Base-by-base conservation (phyloP, 2,329 filamentous ascomycete genomes). In the Coleophoma cylindrospora region DNA sequence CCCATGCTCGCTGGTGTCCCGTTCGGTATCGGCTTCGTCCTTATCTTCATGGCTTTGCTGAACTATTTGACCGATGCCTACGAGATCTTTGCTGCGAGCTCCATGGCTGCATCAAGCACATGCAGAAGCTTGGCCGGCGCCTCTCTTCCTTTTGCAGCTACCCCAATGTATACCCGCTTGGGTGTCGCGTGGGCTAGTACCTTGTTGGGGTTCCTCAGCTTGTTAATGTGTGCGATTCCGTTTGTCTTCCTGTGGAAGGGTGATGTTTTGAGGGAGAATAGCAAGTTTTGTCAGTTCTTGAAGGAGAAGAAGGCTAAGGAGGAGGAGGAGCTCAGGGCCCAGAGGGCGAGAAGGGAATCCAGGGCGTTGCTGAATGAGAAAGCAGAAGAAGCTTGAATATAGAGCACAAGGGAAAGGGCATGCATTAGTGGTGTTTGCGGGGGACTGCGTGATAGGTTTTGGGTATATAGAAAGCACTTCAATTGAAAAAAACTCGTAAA, bases 1-100 rank as follows among this genome's bases (percentile, higher is more conserved):
- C 75, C 77, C 5, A 78, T 76, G 49, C 70, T 81, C 7, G 79
- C 79, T 51, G 79, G 81, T 57, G 71, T 73, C 22, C 67, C 81
- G 41, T 82, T 80, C 63, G 74, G 73, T 34, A 73, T 71, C 34
- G 70, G 71, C 1, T 76, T 74, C 48, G 79, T 81, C 52, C 61
- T 81, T 38, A 71, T 83, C 48, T 74, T 82, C 68, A 79, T 83
- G 67, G 79, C 75, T 59, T 71, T 83, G 59, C 79, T 83, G 56
- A 71, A 81, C 55, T 83, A 83, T 64, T 70, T 83, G 11, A 76
- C 79, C 1, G 70, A 81, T 45, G 72, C 70, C 40, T 81, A 82
- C 56, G 77, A 77, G n/a, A 67, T 71, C 52, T 81, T 81, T 58
- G 78, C 79, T 0, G 80, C 81, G 14, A 76, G 72, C 43, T 68